These are phyloP conservation scores for Xylariales sp. DNA, from an alignment of 2,329 filamentous ascomycete genomes.

Conservation along the genomic window DNA sequence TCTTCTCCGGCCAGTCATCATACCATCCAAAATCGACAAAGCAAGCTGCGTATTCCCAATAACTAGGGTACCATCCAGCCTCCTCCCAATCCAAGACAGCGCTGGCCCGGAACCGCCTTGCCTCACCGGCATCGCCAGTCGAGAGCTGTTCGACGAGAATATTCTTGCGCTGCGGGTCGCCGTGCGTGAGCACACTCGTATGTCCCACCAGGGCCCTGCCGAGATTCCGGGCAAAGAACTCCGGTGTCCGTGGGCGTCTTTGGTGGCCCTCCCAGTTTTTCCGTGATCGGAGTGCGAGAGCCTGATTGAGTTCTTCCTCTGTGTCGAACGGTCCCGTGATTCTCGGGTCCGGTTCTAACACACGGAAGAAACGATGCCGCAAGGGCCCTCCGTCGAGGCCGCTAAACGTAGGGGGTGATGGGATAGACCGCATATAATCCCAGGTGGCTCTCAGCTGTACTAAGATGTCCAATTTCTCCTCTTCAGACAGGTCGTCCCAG, in stretches of 20 bases:
- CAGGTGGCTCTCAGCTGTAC: neutral
- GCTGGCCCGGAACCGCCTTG: neutral
- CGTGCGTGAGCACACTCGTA: conserved; percentile 26
- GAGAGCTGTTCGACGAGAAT: conserved; percentile 18
- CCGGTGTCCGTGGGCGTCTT: neutral
- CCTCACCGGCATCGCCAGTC: neutral
- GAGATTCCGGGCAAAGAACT: conserved; percentile 26
- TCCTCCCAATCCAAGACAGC: conserved; percentile 29
- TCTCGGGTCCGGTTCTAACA: neutral
- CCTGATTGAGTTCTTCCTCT: neutral
- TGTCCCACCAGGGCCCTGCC: conserved; percentile 15
- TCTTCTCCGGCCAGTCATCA: conserved; percentile 15
- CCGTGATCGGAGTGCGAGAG: neutral
- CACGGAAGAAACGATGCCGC: conserved; percentile 24
- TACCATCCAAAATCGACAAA: conserved; percentile 23
- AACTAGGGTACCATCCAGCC: conserved; percentile 27
- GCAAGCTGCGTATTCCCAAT: conserved; percentile 28
- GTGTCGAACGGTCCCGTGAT: neutral
- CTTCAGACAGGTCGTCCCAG: conserved; percentile 17
- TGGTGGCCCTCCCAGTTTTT: neutral
- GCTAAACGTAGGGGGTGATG: conserved; percentile 26
- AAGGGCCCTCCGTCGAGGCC: neutral
- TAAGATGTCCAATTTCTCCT: conserved; percentile 18
- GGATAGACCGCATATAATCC: neutral
- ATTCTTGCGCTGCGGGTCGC: conserved; percentile 25